Evolutionary conservation across 768 basidiomycete species (phyloP), one percentile per base, ranked within the genome.

Genomic region (Hortiboletus campestris): DNA sequence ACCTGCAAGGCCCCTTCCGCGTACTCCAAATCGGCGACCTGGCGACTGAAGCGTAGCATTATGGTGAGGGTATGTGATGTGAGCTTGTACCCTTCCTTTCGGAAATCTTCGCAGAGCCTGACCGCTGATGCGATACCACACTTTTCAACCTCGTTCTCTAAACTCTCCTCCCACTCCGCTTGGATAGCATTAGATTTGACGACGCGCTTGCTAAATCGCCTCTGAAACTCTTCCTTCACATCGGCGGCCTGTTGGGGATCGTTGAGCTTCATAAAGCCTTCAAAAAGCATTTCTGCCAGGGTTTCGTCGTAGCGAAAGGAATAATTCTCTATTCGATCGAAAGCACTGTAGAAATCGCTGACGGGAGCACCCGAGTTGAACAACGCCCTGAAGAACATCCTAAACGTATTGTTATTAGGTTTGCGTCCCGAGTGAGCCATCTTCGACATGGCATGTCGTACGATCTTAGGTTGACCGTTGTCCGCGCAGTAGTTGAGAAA

Each of bases 381-480:
- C 35, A 73, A 72, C n/a, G 76, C 73, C 14, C 69, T 75, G 53
- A 85, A 74, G 57, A 85, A 74, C 46, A 81, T 73, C 46, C 67
- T 65, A 70, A 79, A 84, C 0, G 83, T 81, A 43, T 75, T 68
- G 49, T 72, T 75, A 20, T 72, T 74, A 6, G 82, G 80, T 42
- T 66, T 67, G 48, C 75, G 69, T 40, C 79, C 76, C 31, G 75
- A 64, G 31, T 69, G 64, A 39, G 64, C 69, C 75, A 77, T 76
- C 55, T 57, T 70, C 60, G 56, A 73, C 64, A 57, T 78, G 64
- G 58, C 64, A 20, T 64, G 64, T 22, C 65, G 69, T 38, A 72
- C 56, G 12, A 67, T 43, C 31, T 51, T 63, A 43, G 63, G 56
- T 49, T 70, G 66, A 14, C 68, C 72, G 20, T 51, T 55, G 51